These are phyloP conservation scores for Plasmopara muralis DNA, from an alignment of 352 stramenopile genomes.

Conservation along the genomic window DNA sequence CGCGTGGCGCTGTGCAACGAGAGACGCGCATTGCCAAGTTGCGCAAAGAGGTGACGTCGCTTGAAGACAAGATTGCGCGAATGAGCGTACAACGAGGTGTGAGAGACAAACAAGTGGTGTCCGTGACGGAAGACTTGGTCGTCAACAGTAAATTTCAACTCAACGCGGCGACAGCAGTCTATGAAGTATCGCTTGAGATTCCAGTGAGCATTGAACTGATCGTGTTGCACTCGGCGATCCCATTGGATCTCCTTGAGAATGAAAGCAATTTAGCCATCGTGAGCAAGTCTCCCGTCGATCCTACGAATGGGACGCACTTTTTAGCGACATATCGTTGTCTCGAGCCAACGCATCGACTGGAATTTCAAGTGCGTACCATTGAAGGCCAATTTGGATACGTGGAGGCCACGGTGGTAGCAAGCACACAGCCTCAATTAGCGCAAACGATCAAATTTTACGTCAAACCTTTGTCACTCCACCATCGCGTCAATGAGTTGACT, in stretches of 20 bases:
- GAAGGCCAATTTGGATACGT: slow-evolving; percentile 81
- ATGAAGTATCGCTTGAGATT: slow-evolving; percentile 79
- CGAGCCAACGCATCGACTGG: slow-evolving; percentile 69
- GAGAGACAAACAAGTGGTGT: slow-evolving; percentile 59
- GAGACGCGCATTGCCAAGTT: slow-evolving; percentile 78
- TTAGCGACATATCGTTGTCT: slow-evolving; percentile 75
- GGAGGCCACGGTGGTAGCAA: slow-evolving; percentile 64
- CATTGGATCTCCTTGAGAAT: slow-evolving; percentile 71
- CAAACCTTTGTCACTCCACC: slow-evolving; percentile 78
- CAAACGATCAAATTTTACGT: slow-evolving; percentile 70
- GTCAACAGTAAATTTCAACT: slow-evolving; percentile 77
- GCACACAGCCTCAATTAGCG: slow-evolving; percentile 52
- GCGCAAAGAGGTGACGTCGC: slow-evolving; percentile 58
- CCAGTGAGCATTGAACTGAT: slow-evolving; percentile 75
- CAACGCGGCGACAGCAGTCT: slow-evolving; percentile 53
- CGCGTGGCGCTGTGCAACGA: slow-evolving; percentile 63
- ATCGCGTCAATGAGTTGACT: slow-evolving; percentile 54
- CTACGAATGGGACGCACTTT: slow-evolving; percentile 48
- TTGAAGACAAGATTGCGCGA: slow-evolving; percentile 67
- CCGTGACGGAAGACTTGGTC: slow-evolving; percentile 64
- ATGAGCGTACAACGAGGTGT: slow-evolving; percentile 38
- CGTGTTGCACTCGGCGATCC: slow-evolving; percentile 63
- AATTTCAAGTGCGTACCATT: slow-evolving; percentile 77
- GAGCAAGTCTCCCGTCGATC: slow-evolving; percentile 56
- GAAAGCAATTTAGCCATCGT: slow-evolving; percentile 70